Evolutionary conservation across 2,329 filamentous ascomycete species (phyloP).

Genomic region (Dendryphion nanum): DNA sequence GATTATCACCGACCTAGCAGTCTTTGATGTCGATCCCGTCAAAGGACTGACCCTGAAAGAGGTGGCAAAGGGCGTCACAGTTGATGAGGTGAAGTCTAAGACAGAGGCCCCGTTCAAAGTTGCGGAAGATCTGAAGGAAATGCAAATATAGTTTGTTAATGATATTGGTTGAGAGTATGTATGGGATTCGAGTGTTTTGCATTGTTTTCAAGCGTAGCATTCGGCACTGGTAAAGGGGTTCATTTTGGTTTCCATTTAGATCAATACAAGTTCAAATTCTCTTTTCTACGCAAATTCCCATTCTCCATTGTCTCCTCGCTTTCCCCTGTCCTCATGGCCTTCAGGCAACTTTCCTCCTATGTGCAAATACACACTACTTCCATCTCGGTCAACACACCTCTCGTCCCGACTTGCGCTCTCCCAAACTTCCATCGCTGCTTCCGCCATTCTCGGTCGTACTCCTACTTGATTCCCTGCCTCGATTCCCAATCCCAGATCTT

Average conservation of each 20-base stretch:
- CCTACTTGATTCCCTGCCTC: conserved; percentile 26
- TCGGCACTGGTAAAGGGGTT: conserved; percentile 3
- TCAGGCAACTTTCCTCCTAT: conserved; percentile 24
- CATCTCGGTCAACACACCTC: conserved; percentile 26
- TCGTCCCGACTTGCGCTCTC: conserved; percentile 21
- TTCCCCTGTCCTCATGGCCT: conserved; percentile 26
- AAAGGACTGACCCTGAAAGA: conserved; percentile 78
- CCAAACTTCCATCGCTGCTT: conserved; percentile 27
- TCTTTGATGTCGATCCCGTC: conserved; percentile 70
- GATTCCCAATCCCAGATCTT: conserved; percentile 31
- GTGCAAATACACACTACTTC: conserved; percentile 31
- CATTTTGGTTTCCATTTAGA: neutral
- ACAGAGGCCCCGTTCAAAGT: conserved; percentile 84
- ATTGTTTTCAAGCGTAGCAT: conserved; percentile 13
- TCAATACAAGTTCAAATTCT: neutral
- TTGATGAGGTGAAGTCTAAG: conserved; percentile 84
- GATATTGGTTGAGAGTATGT: neutral
- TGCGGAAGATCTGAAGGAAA: conserved; percentile 75
- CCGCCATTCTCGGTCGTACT: conserved; percentile 24
- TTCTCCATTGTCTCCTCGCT: conserved; percentile 17
- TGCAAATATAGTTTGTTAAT: conserved; percentile 45
- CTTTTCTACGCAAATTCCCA: conserved; percentile 32
- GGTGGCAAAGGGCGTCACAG: conserved; percentile 81
- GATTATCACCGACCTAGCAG: conserved; percentile 41
- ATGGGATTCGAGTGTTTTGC: conserved; percentile 3